Percentiles rank a stretch among this genome's conserved stretches.
Evolutionary conservation across 163 green algal genomes (phyloP).

Genomic region (Volvox carteri): DNA sequence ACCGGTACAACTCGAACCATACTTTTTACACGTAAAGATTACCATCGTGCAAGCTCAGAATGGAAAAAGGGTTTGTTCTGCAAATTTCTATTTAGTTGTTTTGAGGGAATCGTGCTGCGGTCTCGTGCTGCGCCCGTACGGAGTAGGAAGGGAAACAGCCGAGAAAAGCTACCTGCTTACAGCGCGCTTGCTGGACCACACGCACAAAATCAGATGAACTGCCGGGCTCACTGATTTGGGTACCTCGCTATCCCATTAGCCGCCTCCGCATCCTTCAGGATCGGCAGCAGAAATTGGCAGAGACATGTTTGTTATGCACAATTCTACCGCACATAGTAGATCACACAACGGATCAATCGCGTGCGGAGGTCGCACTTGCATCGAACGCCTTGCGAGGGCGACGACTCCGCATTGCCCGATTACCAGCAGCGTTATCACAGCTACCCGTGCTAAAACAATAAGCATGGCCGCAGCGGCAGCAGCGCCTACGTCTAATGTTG

Average conservation of each 20-base stretch:
- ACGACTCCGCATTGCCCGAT: neutral
- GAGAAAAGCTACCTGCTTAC: too few relatives aligned
- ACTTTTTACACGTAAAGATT: too few relatives aligned
- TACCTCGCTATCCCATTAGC: neutral
- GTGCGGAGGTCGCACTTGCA: neutral
- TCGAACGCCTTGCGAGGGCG: neutral
- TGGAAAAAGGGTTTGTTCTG: too few relatives aligned
- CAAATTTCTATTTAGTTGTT: neutral
- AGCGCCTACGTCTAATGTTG: neutral
- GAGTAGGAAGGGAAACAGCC: neutral
- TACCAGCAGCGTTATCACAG: neutral
- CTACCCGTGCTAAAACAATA: neutral
- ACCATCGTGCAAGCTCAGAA: neutral
- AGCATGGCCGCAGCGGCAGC: constrained; percentile 10
- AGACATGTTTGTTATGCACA: constrained; percentile 14
- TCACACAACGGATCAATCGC: neutral
- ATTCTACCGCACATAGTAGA: neutral
- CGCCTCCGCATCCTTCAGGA: neutral
- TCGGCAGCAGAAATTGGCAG: neutral
- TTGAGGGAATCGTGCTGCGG: neutral
- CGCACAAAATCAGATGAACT: neutral
- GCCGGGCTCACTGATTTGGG: neutral
- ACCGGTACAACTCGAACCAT: too few relatives aligned
- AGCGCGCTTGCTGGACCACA: too few relatives aligned
- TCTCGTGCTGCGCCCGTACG: neutral